Conservation (phyloP, 2,329 filamentous ascomycete genomes). For the Pestalotiopsis sp. region DNA sequence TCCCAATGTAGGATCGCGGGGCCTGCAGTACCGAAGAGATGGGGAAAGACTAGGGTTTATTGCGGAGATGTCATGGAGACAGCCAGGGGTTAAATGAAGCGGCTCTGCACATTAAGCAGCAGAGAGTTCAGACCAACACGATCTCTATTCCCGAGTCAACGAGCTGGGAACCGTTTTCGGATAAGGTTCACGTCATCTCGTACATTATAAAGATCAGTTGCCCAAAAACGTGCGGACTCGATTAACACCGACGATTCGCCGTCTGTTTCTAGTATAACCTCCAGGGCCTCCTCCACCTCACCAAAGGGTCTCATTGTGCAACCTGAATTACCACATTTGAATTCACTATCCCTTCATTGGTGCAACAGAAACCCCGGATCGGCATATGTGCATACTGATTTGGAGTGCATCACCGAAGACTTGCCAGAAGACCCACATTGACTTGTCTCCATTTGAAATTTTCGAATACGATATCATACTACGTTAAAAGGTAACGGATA, state of each 20-base stretch:
- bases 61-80: background rate
- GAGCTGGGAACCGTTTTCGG: background rate
- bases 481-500: background rate
- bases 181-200: background rate
- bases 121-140: background rate
- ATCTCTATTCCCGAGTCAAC: background rate
- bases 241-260: background rate
- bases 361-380: background rate
- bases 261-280: background rate
- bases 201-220: background rate
- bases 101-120: background rate
- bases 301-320: background rate
- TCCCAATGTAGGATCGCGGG: background rate
- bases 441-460: background rate
- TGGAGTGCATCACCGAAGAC: background rate
- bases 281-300: background rate
- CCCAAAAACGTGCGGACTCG: background rate
- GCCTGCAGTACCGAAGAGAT: background rate
- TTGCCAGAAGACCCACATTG: background rate
- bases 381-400: background rate
- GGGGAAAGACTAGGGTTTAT: background rate
- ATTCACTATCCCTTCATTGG: background rate
- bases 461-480: background rate
- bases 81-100: background rate
- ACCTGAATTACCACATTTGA: background rate